A percentile compares a stretch with the other conserved stretches of the same genome.
Evolutionary conservation across 1,139 yeast genomes (phyloP).

Genomic region (Kazachstania sp.): DNA sequence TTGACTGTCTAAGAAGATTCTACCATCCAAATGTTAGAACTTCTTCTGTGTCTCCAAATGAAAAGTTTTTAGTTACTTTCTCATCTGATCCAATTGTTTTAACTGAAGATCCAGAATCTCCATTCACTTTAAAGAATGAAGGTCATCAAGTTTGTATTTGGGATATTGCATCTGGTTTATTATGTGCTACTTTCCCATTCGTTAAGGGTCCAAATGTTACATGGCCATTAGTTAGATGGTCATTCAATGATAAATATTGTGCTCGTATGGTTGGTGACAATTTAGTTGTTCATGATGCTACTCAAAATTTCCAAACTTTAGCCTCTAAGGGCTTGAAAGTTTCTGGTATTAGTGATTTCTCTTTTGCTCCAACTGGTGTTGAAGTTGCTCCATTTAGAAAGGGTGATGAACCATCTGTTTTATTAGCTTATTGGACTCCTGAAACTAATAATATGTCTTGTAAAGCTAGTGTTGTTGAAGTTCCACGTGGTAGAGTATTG

Average conservation of each 20-base stretch:
- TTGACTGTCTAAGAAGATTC: slow-evolving; percentile 67
- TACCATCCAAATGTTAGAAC: slow-evolving; percentile 86
- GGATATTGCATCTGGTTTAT: slow-evolving; percentile 80
- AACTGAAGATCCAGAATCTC: slow-evolving; percentile 38
- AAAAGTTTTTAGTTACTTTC: slow-evolving; percentile 81
- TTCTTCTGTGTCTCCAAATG: slow-evolving; percentile 88
- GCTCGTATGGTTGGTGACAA: slow-evolving; percentile 95
- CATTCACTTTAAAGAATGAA: slow-evolving; percentile 79
- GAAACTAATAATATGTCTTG: slow-evolving; percentile 91
- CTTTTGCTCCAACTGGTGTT: slow-evolving; percentile 89
- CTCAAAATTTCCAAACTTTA: slow-evolving; percentile 59
- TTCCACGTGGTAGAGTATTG: slow-evolving; percentile 73
- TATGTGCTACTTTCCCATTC: slow-evolving; percentile 83
- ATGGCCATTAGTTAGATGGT: slow-evolving; percentile 99
- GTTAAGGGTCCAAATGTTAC: slow-evolving; percentile 76
- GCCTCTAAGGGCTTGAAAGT: slow-evolving; percentile 82
- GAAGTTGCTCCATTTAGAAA: slow-evolving; percentile 49
- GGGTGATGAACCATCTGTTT: slow-evolving; percentile 39
- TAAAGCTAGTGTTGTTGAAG: slow-evolving; percentile 83
- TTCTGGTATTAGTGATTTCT: slow-evolving; percentile 83
- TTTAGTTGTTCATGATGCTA: slow-evolving; percentile 71
- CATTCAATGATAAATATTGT: slow-evolving; percentile 85
- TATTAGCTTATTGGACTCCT: slow-evolving; percentile 94
- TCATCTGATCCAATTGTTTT: slow-evolving; percentile 75
- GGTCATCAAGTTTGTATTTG: slow-evolving; percentile 94